phyloP scores from a whole-genome alignment of 768 basidiomycete genomes.

The Mycena kentingensis region DNA sequence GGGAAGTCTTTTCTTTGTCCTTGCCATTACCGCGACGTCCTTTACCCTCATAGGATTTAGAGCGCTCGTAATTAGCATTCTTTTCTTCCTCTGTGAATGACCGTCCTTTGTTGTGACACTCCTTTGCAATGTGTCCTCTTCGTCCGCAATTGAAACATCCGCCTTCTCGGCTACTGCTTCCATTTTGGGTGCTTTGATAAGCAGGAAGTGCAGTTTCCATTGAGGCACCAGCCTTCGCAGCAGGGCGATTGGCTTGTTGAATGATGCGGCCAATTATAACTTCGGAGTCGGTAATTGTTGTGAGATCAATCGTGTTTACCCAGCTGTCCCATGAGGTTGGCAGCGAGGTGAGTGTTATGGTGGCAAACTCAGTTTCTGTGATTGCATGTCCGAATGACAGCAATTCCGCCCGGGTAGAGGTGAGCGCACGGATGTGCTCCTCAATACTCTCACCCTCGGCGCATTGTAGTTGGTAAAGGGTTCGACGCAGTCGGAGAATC shows the following conservation, averaged over 20 bases:
- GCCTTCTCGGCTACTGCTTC: conserved; percentile 4
- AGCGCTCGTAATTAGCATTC: conserved; percentile 6
- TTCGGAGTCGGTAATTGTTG: conserved; percentile 20
- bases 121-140: conserved; percentile 9
- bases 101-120: conserved; percentile 12
- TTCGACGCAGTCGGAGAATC: too few relatives aligned
- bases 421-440: conserved; percentile 34
- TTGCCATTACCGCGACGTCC: neutral
- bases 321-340: conserved; percentile 38
- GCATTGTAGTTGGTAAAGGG: too few relatives aligned
- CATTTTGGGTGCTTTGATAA: neutral
- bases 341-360: conserved; percentile 34
- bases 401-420: conserved; percentile 26
- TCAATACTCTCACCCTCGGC: conserved; percentile 33
- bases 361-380: conserved; percentile 32
- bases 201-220: conserved; percentile 1
- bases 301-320: conserved; percentile 24
- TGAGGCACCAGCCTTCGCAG: conserved; percentile 10
- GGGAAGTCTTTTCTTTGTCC: neutral
- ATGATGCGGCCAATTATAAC: conserved; percentile 30
- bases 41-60: neutral
- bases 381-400: conserved; percentile 24
- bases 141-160: conserved; percentile 16
- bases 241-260: conserved; percentile 23
- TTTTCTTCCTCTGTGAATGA: conserved; percentile 7